Conservation (phyloP, 352 stramenopile genomes). For the Aphanomyces stellatus region DNA sequence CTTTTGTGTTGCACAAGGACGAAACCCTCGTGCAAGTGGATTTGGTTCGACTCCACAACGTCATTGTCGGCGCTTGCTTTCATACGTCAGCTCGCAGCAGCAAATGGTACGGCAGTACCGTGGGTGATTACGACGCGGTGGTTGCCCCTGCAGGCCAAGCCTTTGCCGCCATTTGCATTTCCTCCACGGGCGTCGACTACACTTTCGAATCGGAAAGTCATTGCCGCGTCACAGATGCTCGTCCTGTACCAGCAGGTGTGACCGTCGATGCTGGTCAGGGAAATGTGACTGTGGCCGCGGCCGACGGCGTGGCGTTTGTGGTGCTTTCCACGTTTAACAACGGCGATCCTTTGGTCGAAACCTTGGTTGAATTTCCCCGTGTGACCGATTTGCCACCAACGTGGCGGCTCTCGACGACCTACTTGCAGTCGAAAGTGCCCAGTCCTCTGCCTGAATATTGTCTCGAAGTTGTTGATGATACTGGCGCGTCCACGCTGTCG, state of each 20-base stretch:
- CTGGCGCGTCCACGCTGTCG: neutral
- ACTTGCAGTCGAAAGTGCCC: neutral
- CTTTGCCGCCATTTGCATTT: neutral
- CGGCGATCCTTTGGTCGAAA: neutral
- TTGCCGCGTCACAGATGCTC: neutral
- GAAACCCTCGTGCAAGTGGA: conserved; percentile 15
- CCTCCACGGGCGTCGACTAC: neutral
- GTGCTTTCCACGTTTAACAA: neutral
- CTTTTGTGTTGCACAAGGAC: neutral
- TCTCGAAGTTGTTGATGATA: conserved; percentile 11
- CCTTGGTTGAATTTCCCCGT: neutral
- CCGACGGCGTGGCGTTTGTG: neutral
- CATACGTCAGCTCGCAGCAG: conserved; percentile 12
- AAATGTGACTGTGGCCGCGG: neutral
- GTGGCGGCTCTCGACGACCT: neutral
- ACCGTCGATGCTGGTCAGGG: neutral
- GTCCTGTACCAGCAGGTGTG: neutral
- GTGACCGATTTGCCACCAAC: neutral
- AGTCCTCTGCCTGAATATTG: neutral
- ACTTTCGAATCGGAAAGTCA: neutral
- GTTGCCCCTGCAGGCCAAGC: neutral
- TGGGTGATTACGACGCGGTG: neutral
- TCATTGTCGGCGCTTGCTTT: neutral
- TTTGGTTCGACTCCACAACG: neutral
- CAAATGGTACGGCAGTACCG: conserved; percentile 1